Base-by-base conservation (phyloP, 192 early-diverging fungal species). In the Linnemannia elongata region DNA sequence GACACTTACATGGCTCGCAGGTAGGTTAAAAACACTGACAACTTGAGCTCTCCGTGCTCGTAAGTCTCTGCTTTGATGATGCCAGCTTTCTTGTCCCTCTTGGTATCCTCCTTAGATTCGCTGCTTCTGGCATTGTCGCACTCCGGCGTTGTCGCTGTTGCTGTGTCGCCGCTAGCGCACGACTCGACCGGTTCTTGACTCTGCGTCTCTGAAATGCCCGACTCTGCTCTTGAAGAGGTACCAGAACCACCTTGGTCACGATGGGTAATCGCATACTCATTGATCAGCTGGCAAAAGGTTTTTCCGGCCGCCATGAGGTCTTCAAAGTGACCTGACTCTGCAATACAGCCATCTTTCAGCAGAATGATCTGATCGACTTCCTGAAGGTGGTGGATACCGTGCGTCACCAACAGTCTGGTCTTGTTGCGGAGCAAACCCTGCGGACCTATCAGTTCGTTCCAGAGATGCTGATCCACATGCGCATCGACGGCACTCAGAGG, bases 401-500 rank as follows among this genome's bases (percentile, higher is more conserved):
- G 90, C 0, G 92, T 92, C 7, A 89, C 89, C 33, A 97, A 83
- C 35, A 97, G 77, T 24, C 96, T 90, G 0, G 96, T 96, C 76
- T 93, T 94, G 20, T 39, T 10, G 12, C 49, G 20, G 35, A 85
- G 73, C 74, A 85, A 54, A 22, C 83, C 83, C 30, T 73, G 18
- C 22, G 83, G 83, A 68, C 83, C 83, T 15, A 85, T 76, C 27
- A 85, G 38, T 7, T 91, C 83, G 41, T 74, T 88, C 68, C 91
- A 94, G 13, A 94, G 88, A 41, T 85, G 88, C 13, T 83, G 81
- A 10, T 92, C 90, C 0, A 89, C 88, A 42, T 84, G 88, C 6
- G 88, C 86, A 71, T 93, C 93, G 1, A 95, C 88, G 24, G 91
- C 89, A 22, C 89, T 90, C 18, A 98, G 89, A n/a, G 94, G 94